phyloP scores from a whole-genome alignment of 345 rosid genomes.

The Boechera retrofracta region DNA sequence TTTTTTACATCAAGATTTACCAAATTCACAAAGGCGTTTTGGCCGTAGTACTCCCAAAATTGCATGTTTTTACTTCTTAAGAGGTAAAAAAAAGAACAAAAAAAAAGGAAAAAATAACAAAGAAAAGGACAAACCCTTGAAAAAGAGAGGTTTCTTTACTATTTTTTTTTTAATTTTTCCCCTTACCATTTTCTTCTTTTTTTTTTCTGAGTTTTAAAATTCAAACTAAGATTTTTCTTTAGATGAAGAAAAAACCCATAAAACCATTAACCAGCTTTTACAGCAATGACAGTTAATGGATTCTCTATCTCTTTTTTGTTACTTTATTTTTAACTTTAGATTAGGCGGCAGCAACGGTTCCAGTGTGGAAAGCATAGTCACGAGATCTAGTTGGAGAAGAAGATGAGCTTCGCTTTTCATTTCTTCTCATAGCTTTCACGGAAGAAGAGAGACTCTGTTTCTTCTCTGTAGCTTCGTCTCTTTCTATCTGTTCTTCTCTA shows the following conservation, averaged over 20 bases:
- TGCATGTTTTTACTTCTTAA: constrained; percentile 20
- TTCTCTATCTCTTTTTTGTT: not conserved
- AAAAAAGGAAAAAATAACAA: not conserved
- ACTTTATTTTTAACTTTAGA: not conserved
- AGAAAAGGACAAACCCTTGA: constrained; percentile 35
- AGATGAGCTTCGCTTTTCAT: constrained; percentile 43
- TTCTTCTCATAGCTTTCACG: constrained; percentile 62
- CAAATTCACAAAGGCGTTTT: constrained; percentile 34
- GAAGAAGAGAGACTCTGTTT: constrained; percentile 67
- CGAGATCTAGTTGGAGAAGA: constrained; percentile 49
- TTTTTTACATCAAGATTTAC: not conserved
- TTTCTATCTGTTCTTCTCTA: constrained; percentile 77
- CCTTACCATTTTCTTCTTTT: constrained; percentile 9
- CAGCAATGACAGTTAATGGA: constrained; percentile 25
- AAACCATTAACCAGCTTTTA: constrained; percentile 28
- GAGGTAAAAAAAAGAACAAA: not conserved
- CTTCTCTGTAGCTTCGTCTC: constrained; percentile 69
- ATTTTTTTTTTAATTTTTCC: not conserved
- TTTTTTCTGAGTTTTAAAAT: constrained; percentile 6
- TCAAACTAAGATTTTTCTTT: not conserved
- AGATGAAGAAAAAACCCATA: not conserved
- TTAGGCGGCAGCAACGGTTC: constrained; percentile 50
- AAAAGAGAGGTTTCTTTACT: constrained; percentile 28
- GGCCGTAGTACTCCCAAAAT: constrained; percentile 39
- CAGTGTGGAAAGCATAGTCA: constrained; percentile 40